Evolutionary conservation across 116 monocot genomes (phyloP).

Genomic region (Posidonia oceanica): DNA sequence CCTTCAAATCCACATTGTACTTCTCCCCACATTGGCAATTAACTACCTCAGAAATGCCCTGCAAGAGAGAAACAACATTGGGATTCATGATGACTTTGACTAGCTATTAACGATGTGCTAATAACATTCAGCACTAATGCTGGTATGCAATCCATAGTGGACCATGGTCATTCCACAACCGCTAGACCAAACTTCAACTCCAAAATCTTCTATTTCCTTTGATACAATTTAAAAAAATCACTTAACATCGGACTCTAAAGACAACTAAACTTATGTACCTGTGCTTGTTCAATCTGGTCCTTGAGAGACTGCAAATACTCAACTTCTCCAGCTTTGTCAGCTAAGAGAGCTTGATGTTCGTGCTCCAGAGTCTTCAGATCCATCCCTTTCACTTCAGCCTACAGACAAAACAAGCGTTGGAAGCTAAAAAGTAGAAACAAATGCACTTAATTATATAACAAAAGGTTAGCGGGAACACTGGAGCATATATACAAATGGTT

Average conservation of each 20-base stretch:
- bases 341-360: conserved; percentile 41
- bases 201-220: too few species aligned
- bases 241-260: background rate
- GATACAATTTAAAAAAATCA: background rate
- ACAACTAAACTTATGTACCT: conserved; percentile 22
- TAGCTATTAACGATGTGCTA: background rate
- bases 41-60: conserved; percentile 36
- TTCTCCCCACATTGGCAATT: conserved; percentile 44
- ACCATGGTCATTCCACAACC: too few species aligned
- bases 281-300: conserved; percentile 34
- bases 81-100: background rate
- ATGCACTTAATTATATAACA: background rate
- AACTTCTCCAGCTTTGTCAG: conserved; percentile 52
- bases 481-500: too few species aligned
- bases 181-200: background rate
- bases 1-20: conserved; percentile 30
- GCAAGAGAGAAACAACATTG: conserved; percentile 3
- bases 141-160: background rate
- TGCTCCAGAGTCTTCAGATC: conserved; percentile 37
- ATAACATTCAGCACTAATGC: background rate
- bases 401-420: background rate
- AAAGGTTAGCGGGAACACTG: too few species aligned
- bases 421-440: background rate
- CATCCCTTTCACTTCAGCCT: conserved; percentile 35
- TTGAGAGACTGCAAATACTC: conserved; percentile 56